Evolutionary conservation across 192 early-diverging fungal genomes (phyloP).

Genomic region (Gaertneriomyces sp.): DNA sequence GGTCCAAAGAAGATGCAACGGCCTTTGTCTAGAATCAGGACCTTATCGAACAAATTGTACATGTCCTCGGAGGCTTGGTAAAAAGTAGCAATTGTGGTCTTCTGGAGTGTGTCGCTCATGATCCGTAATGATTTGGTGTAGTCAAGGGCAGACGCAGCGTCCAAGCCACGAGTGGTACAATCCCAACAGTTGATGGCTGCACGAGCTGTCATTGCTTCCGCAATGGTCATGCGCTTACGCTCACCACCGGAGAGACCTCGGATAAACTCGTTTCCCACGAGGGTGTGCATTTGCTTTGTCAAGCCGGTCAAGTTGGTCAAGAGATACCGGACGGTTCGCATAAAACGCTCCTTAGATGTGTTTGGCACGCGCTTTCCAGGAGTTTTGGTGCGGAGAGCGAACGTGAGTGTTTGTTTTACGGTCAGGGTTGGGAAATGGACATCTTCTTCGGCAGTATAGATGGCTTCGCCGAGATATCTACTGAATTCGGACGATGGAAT

Average conservation of each 20-base stretch:
- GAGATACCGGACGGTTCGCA: not conserved
- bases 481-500: constrained; percentile 20
- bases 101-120: constrained; percentile 54
- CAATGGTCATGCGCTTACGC: constrained; percentile 70
- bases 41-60: constrained; percentile 57
- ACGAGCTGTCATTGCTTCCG: constrained; percentile 29
- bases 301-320: constrained; percentile 23
- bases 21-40: constrained; percentile 43
- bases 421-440: constrained; percentile 76
- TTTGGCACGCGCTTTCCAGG: constrained; percentile 16
- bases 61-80: constrained; percentile 76
- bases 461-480: constrained; percentile 57
- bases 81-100: constrained; percentile 37
- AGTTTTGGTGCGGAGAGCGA: constrained; percentile 55
- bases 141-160: constrained; percentile 77
- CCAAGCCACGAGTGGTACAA: constrained; percentile 64
- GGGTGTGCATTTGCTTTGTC: constrained; percentile 21
- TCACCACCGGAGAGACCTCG: constrained; percentile 67
- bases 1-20: constrained; percentile 46
- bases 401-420: constrained; percentile 70
- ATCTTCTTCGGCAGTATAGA: constrained; percentile 81
- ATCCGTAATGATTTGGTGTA: constrained; percentile 73
- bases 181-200: constrained; percentile 28
- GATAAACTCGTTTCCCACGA: constrained; percentile 48
- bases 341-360: not conserved